These are phyloP conservation scores for Cercospora sp. DNA, from an alignment of 2,329 filamentous ascomycete genomes.

Conservation along the genomic window DNA sequence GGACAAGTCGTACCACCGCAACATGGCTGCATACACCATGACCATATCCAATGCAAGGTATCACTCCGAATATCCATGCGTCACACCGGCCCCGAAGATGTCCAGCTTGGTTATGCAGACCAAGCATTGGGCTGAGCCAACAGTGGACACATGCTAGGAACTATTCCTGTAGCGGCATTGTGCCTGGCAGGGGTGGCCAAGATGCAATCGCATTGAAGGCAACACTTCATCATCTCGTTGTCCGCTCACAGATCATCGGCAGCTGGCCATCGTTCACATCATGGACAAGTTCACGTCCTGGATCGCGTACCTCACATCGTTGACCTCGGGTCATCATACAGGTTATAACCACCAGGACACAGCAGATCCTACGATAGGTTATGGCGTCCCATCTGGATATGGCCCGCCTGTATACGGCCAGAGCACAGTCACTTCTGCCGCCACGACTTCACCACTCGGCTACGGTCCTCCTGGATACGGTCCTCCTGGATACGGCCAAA, in stretches of 20 bases:
- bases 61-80: not conserved
- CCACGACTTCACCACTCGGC: not conserved
- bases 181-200: not conserved
- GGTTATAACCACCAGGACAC: not conserved
- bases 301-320: not conserved
- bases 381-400: not conserved
- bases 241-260: not conserved
- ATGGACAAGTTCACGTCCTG: not conserved
- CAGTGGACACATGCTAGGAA: not conserved
- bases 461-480: not conserved
- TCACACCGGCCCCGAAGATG: not conserved
- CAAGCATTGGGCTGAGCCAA: not conserved
- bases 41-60: not conserved
- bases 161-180: not conserved
- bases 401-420: not conserved
- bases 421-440: not conserved
- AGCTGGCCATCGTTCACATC: not conserved
- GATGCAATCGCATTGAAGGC: not conserved
- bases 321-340: not conserved
- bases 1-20: not conserved
- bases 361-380: not conserved
- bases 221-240: not conserved
- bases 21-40: not conserved
- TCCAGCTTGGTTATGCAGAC: not conserved
- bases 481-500: not conserved